phyloP scores from a whole-genome alignment of 805 yeast species.

The Candida succiphila region DNA sequence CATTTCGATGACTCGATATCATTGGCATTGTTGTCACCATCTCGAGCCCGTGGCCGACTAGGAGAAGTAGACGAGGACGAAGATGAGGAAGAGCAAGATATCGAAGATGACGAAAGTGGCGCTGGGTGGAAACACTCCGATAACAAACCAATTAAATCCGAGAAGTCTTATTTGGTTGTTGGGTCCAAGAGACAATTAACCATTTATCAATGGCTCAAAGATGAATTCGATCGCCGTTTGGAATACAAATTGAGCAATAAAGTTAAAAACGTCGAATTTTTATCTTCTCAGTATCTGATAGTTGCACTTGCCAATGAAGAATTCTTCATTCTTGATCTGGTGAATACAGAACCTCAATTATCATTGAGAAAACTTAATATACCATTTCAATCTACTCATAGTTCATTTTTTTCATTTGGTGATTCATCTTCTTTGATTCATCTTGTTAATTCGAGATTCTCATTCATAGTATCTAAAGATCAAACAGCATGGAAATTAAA shows the following conservation, averaged over 20 bases:
- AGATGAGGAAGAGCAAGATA: too few relatives aligned
- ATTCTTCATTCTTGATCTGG: slow-evolving; percentile 6
- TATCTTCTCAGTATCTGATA: slow-evolving; percentile 12
- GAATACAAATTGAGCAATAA: slow-evolving; percentile 17
- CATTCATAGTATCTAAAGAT: slow-evolving; percentile 4
- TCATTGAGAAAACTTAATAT: background rate
- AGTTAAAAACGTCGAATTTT: slow-evolving; percentile 14
- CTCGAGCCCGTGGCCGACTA: slow-evolving; percentile 3
- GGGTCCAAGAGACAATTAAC: slow-evolving; percentile 13
- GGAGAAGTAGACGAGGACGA: slow-evolving; percentile 2
- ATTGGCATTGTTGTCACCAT: slow-evolving; percentile 17
- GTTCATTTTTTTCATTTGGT: slow-evolving; percentile 1
- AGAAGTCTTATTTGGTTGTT: slow-evolving; percentile 5
- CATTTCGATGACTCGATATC: slow-evolving; percentile 21
- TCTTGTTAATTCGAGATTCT: background rate
- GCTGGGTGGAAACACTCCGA: background rate
- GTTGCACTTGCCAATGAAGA: slow-evolving; percentile 16
- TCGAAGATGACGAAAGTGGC: background rate
- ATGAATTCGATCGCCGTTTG: slow-evolving; percentile 11
- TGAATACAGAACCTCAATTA: slow-evolving; percentile 2
- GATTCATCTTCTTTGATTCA: background rate
- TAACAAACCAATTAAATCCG: background rate
- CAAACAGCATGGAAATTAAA: slow-evolving; percentile 3
- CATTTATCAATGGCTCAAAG: slow-evolving; percentile 13
- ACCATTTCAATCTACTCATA: background rate